These are phyloP conservation scores for Arthrobotrys conoides DNA, from an alignment of 2,329 filamentous ascomycete genomes.

Conservation along the genomic window DNA sequence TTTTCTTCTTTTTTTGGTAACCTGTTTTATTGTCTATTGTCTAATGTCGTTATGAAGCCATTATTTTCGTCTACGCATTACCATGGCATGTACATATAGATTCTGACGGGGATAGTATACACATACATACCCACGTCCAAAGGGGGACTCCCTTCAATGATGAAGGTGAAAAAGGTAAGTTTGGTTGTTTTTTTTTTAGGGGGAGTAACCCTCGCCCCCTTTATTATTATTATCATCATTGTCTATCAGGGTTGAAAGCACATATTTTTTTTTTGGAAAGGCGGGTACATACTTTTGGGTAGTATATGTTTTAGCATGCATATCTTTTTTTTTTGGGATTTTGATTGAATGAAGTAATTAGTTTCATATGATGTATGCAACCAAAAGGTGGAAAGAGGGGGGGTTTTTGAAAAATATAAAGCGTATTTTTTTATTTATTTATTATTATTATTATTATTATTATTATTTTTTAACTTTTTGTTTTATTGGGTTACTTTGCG, in stretches of 20 bases:
- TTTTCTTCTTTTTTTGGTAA: background rate
- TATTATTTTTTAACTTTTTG: too few relatives aligned
- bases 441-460: too few relatives aligned
- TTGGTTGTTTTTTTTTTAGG: too few relatives aligned
- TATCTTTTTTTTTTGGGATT: background rate
- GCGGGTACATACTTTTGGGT: conserved; percentile 15
- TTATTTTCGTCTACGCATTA: background rate
- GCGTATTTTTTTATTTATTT: too few relatives aligned
- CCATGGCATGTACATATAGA: conserved; percentile 46
- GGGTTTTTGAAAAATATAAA: too few relatives aligned
- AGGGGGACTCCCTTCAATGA: background rate
- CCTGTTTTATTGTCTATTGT: conserved; percentile 40
- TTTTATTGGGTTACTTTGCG: too few relatives aligned
- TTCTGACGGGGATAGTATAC: too few relatives aligned
- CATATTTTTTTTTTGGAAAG: background rate
- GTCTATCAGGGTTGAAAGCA: background rate
- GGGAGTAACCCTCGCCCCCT: background rate
- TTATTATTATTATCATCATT: background rate
- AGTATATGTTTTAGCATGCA: background rate
- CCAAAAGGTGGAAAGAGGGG: too few relatives aligned
- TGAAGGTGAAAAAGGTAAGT: background rate
- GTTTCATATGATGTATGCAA: too few relatives aligned
- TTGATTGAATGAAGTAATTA: too few relatives aligned
- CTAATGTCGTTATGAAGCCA: conserved; percentile 47
- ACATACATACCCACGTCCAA: too few relatives aligned